Base-by-base conservation (phyloP, 805 yeast species). In the Metschnikowia koreensis region DNA sequence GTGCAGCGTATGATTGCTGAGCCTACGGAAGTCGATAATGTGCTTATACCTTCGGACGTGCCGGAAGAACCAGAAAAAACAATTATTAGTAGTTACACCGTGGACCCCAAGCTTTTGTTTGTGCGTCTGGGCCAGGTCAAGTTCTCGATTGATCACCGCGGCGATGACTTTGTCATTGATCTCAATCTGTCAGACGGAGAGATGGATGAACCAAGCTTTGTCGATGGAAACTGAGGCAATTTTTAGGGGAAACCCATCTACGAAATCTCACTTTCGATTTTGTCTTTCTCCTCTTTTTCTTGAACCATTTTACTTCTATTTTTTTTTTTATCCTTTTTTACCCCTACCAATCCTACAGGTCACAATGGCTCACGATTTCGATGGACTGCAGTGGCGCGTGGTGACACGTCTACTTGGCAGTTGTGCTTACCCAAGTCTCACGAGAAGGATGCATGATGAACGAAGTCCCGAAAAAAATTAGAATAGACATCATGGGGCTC, bases 41-140 rank as follows among this genome's bases (percentile, higher is more conserved):
- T 64, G 11, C 47, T 57, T 29, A 59, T 61, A 16, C 58, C 56
- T 9, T 47, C 52, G 7, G 62, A 55, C n/a, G 60, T 51, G 10
- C 51, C 56, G 3, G 62, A 56, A 36, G 54, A 44, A 15, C 61
- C 57, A 6, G 51, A 46, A 9, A 51, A 26, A 12, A 41, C 13
- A 8, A 47, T 64, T 2, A 56, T 70, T 26, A 70, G 58, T 53
- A 71, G 75, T 49, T 71, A 66, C 56, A 69, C 69, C 3, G 72
- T 70, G 26, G 66, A 65, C 17, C 75, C 76, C 9, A 10, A 46
- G 7, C 10, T 40, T 6, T 60, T 70, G 17, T 65, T 69, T 47
- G 58, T 48, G 5, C 17, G 57, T 45, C 43, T 29, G 48, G 44
- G 38, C 2, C 42, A 40, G n/a, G 44, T 50, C 10, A 27, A 39